Evolutionary conservation across 148 eudicot species (phyloP).

Genomic region (Arbutus unedo): DNA sequence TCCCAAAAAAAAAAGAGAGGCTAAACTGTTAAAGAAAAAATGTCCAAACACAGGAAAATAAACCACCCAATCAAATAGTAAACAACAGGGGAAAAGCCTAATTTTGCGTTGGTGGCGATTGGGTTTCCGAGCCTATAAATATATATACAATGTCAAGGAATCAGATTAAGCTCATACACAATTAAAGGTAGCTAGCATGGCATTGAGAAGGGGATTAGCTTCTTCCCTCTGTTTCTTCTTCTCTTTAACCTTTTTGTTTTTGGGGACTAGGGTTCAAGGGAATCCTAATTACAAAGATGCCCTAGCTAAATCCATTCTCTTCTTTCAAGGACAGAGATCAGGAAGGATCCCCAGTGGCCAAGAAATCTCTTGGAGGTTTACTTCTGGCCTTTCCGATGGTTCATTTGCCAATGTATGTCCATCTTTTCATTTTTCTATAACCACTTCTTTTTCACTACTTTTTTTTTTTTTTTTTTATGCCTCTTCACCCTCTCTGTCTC

Average conservation of each 20-base stretch:
- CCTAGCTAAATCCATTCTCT: constrained; percentile 71
- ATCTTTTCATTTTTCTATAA: not conserved
- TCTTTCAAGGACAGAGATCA: constrained; percentile 89
- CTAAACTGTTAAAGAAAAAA: not conserved
- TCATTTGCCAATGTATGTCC: constrained; percentile 54
- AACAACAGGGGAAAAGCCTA: constrained; percentile 22
- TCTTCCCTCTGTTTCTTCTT: constrained; percentile 14
- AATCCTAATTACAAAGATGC: constrained; percentile 72
- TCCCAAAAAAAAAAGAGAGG: not conserved
- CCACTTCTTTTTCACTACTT: not conserved
- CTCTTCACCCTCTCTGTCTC: not conserved
- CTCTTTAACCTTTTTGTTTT: constrained; percentile 16
- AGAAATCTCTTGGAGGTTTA: constrained; percentile 52
- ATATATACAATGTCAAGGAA: not conserved
- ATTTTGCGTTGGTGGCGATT: constrained; percentile 23
- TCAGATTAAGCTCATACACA: not conserved
- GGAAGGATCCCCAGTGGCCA: constrained; percentile 57
- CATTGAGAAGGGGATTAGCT: constrained; percentile 12
- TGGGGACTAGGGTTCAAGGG: constrained; percentile 24
- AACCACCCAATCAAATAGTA: not conserved
- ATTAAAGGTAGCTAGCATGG: constrained; percentile 16
- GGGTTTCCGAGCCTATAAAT: constrained; percentile 11
- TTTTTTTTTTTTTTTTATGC: not conserved
- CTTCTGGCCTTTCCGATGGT: constrained; percentile 68
- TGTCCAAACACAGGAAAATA: not conserved